Percentiles rank a stretch among this genome's conserved stretches.
These are phyloP conservation scores for Cyberlindnera xylosilytica DNA, from an alignment of 805 yeast genomes.

Conservation along the genomic window DNA sequence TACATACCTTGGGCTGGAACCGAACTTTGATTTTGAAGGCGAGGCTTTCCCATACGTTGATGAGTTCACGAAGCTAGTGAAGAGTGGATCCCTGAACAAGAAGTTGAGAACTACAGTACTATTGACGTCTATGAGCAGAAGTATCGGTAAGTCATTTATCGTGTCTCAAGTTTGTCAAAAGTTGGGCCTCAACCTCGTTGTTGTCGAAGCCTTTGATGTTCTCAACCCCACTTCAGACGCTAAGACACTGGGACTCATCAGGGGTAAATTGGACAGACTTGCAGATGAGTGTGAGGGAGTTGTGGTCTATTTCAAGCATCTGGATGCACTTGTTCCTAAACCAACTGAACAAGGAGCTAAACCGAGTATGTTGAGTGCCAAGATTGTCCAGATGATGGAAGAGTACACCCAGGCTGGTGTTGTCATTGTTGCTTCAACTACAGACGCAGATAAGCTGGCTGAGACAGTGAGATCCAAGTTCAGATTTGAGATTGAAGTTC, in stretches of 20 bases:
- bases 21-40: slow-evolving; percentile 34
- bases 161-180: slow-evolving; percentile 52
- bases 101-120: slow-evolving; percentile 59
- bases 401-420: slow-evolving; percentile 45
- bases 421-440: slow-evolving; percentile 62
- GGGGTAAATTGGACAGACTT: slow-evolving; percentile 72
- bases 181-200: slow-evolving; percentile 64
- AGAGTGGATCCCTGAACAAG: slow-evolving; percentile 42
- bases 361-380: slow-evolving; percentile 37
- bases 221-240: slow-evolving; percentile 68
- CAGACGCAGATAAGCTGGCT: slow-evolving; percentile 66
- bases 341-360: slow-evolving; percentile 49
- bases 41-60: slow-evolving; percentile 43
- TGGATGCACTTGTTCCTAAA: slow-evolving; percentile 71
- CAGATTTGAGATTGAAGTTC: slow-evolving; percentile 72
- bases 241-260: slow-evolving; percentile 73
- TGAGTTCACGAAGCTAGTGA: slow-evolving; percentile 50
- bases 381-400: slow-evolving; percentile 53
- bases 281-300: slow-evolving; percentile 42
- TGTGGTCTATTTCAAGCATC: slow-evolving; percentile 62
- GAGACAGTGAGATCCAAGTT: slow-evolving; percentile 63
- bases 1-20: slow-evolving; percentile 42
- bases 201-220: slow-evolving; percentile 66
- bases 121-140: slow-evolving; percentile 65
- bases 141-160: slow-evolving; percentile 74